Percentiles rank a stretch among this genome's conserved stretches.
Conservation (phyloP, 805 yeast genomes). For the Ogataea neopini region DNA sequence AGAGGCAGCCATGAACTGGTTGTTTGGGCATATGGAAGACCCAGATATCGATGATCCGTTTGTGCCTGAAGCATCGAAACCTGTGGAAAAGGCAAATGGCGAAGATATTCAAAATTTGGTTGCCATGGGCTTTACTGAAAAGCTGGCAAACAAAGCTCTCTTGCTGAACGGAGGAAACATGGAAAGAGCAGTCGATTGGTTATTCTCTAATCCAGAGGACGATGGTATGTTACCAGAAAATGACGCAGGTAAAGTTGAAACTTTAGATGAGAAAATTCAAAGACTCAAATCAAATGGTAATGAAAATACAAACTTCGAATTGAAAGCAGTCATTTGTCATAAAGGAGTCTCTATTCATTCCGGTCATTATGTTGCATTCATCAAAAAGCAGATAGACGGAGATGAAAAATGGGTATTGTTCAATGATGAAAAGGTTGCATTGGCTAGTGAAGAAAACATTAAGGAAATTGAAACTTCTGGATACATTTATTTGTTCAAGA, state of each 20-base stretch:
- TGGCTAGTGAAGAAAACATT: constrained; percentile 44
- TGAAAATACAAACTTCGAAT: constrained; percentile 36
- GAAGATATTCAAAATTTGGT: constrained; percentile 49
- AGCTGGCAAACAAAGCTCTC: constrained; percentile 74
- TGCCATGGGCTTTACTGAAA: constrained; percentile 76
- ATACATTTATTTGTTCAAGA: constrained; percentile 47
- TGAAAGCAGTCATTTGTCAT: constrained; percentile 77
- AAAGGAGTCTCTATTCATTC: constrained; percentile 89
- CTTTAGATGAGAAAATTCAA: constrained; percentile 13
- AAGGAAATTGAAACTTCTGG: constrained; percentile 48
- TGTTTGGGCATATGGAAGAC: constrained; percentile 88
- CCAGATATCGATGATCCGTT: constrained; percentile 70
- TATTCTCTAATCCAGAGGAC: constrained; percentile 79
- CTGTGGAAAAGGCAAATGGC: constrained; percentile 28
- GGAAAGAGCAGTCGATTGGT: constrained; percentile 88
- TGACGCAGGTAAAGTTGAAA: constrained; percentile 6
- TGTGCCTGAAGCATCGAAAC: constrained; percentile 21
- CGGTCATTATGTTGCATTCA: constrained; percentile 87
- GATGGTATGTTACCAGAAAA: constrained; percentile 52
- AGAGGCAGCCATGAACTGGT: constrained; percentile 88
- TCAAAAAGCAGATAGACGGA: constrained; percentile 46
- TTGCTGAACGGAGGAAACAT: constrained; percentile 56
- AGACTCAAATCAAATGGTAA: constrained; percentile 10
- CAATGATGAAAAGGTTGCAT: constrained; percentile 87
- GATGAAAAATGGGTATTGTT: constrained; percentile 67